Evolutionary conservation across 192 early-diverging fungal genomes (phyloP).

Genomic region (Backusella tuberculispora): DNA sequence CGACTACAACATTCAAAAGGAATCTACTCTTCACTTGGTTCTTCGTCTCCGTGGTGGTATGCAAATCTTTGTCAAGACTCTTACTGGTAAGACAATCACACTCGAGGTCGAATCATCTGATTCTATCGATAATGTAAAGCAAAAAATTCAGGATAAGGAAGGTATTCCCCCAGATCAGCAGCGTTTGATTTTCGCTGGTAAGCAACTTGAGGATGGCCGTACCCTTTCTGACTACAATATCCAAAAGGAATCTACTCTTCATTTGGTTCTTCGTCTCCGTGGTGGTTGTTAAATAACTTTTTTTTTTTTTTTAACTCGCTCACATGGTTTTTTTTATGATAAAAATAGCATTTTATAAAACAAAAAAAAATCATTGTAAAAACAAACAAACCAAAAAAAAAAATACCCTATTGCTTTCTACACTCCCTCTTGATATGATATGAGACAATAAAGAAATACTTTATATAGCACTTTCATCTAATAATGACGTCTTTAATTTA

Average conservation of each 20-base stretch:
- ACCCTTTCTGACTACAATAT: slow-evolving; percentile 77
- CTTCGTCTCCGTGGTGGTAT: slow-evolving; percentile 68
- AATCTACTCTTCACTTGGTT: slow-evolving; percentile 72
- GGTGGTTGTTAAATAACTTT: slow-evolving; percentile 55
- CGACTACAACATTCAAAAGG: slow-evolving; percentile 75
- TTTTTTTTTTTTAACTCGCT: slow-evolving; percentile 56
- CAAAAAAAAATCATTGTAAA: neutral
- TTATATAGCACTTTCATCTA: neutral
- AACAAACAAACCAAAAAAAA: slow-evolving; percentile 1
- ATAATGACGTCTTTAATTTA: neutral
- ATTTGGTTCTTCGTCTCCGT: slow-evolving; percentile 78
- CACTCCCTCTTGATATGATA: neutral
- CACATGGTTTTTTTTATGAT: neutral
- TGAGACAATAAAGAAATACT: slow-evolving; percentile 12
- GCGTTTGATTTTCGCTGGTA: slow-evolving; percentile 80
- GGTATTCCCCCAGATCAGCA: slow-evolving; percentile 87
- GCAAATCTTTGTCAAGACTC: slow-evolving; percentile 66
- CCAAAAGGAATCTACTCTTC: slow-evolving; percentile 81
- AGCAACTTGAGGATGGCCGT: slow-evolving; percentile 82
- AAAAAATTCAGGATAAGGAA: slow-evolving; percentile 97
- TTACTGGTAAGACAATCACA: slow-evolving; percentile 62
- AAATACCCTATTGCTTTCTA: neutral
- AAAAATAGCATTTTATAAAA: neutral
- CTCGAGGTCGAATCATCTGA: slow-evolving; percentile 82
- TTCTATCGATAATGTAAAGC: slow-evolving; percentile 80